phyloP scores from a whole-genome alignment of 257 asterid genomes.

The Rauvolfia tetraphylla region DNA sequence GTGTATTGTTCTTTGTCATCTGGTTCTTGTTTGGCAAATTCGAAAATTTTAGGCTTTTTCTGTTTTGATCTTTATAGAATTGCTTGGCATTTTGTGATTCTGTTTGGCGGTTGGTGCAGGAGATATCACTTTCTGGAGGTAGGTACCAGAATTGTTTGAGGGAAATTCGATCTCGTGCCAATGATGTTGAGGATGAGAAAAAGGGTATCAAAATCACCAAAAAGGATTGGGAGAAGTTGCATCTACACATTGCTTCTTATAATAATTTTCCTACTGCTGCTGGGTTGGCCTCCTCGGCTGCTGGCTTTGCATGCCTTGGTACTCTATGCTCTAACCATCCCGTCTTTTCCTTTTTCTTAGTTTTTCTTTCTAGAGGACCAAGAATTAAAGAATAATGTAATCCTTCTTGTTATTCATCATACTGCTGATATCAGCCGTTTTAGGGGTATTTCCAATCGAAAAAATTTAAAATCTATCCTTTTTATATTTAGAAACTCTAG shows the following conservation, averaged over 20 bases:
- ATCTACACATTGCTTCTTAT: constrained; percentile 78
- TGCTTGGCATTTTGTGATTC: background rate
- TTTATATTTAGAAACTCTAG: background rate
- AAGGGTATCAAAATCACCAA: constrained; percentile 81
- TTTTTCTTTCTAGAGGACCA: background rate
- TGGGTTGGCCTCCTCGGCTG: constrained; percentile 99
- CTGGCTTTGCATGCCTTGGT: constrained; percentile 99
- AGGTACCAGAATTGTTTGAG: constrained; percentile 85
- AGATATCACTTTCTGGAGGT: constrained; percentile 92
- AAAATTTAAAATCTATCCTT: background rate
- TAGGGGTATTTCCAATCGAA: background rate
- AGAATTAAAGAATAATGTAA: background rate
- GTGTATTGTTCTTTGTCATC: background rate
- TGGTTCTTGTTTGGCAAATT: background rate
- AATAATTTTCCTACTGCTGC: constrained; percentile 99
- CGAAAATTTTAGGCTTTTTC: background rate
- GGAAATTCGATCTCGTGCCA: constrained; percentile 90
- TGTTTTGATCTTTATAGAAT: background rate
- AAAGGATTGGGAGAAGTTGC: constrained; percentile 87
- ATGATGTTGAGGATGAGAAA: constrained; percentile 78
- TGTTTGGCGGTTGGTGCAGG: constrained; percentile 47
- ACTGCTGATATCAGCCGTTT: background rate
- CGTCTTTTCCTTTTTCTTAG: background rate
- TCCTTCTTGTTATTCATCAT: background rate
- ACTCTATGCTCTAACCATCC: constrained; percentile 14